Conservation (phyloP, 2,329 filamentous ascomycete species). For the Pyrenophora graminea region DNA sequence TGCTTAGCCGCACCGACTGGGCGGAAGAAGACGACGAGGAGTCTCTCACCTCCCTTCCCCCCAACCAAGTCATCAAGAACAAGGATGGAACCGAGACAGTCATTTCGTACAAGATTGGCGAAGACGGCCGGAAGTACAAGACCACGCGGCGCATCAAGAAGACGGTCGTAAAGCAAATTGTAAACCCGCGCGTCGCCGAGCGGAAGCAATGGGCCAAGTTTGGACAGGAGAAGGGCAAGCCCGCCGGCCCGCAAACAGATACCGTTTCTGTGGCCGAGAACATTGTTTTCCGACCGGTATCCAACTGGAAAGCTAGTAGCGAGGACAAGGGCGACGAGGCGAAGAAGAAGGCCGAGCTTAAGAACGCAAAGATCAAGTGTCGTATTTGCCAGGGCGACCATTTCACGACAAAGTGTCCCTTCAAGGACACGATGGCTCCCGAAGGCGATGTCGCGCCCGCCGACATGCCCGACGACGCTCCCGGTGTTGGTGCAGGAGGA, state of each 20-base stretch:
- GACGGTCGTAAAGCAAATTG: constrained; percentile 86
- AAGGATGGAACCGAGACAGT: constrained; percentile 98
- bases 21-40: constrained; percentile 81
- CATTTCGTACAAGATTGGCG: constrained; percentile 86
- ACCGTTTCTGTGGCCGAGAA: constrained; percentile 96
- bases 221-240: constrained; percentile 83
- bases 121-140: constrained; percentile 94
- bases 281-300: constrained; percentile 91
- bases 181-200: constrained; percentile 96
- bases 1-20: constrained; percentile 73
- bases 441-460: constrained; percentile 59
- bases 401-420: constrained; percentile 98
- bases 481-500: constrained; percentile 51
- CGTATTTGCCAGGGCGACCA: constrained; percentile 98
- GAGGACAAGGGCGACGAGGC: constrained; percentile 77
- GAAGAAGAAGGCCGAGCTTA: constrained; percentile 71
- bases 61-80: constrained; percentile 85
- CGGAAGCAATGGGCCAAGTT: constrained; percentile 94
- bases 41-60: constrained; percentile 79
- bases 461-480: constrained; percentile 53
- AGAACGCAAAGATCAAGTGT: constrained; percentile 99
- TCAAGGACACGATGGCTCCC: constrained; percentile 99
- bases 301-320: constrained; percentile 90
- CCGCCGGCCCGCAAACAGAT: constrained; percentile 78
- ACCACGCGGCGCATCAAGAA: constrained; percentile 94